These are phyloP conservation scores for Fusarium sp. DNA, from an alignment of 2,329 filamentous ascomycete species.

Conservation along the genomic window DNA sequence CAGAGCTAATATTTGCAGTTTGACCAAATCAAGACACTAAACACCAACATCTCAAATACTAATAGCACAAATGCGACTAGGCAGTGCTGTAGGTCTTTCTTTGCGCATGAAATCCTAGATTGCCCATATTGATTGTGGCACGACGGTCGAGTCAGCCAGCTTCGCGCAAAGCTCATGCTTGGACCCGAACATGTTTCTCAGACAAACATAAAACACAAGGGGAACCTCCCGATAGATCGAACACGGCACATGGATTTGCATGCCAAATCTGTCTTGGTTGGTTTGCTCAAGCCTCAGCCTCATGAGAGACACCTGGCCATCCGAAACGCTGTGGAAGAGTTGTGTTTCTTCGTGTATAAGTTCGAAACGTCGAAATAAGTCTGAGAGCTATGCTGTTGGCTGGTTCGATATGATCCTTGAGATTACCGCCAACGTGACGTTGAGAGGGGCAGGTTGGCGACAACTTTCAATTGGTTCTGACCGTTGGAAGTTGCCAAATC, in stretches of 20 bases:
- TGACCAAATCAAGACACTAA: neutral
- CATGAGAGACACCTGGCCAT: constrained; percentile 3
- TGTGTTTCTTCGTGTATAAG: constrained; percentile 14
- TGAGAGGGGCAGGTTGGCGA: neutral
- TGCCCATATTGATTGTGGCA: neutral
- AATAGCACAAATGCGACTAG: neutral
- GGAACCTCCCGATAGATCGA: constrained; percentile 8
- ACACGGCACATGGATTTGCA: constrained; percentile 8
- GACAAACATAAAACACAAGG: constrained; percentile 26
- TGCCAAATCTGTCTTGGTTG: constrained; percentile 22
- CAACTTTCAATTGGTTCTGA: constrained; percentile 27
- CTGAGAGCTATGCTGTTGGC: constrained; percentile 11
- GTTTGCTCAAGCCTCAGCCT: constrained; percentile 16
- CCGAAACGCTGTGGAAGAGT: constrained; percentile 9
- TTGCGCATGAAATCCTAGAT: constrained; percentile 2
- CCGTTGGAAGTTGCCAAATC: constrained; percentile 21
- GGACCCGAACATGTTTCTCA: constrained; percentile 27
- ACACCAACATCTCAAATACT: neutral
- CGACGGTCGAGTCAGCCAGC: neutral
- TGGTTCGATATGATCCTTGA: neutral
- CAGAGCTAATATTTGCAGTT: neutral
- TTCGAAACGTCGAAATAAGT: constrained; percentile 12
- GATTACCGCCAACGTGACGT: constrained; percentile 17
- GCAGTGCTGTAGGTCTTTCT: neutral
- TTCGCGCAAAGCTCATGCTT: constrained; percentile 17